Percentiles rank a stretch among this genome's conserved stretches.
phyloP scores from a whole-genome alignment of 2,329 filamentous ascomycete genomes.

The Colletotrichum magnum region DNA sequence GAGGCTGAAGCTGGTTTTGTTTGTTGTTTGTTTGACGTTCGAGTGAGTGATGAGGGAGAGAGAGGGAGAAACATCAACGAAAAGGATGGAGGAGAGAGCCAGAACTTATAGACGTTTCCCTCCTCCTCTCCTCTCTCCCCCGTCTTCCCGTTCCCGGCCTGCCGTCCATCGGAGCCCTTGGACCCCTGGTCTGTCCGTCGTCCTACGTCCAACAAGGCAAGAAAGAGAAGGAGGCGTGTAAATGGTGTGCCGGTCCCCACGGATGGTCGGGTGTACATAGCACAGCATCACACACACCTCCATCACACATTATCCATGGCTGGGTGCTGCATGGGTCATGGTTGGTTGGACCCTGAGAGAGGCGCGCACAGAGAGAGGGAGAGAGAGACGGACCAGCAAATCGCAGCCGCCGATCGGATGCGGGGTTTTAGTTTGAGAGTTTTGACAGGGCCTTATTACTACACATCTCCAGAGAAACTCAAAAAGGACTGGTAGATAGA shows the following conservation, averaged over 20 bases:
- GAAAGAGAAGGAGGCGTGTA: too few relatives aligned
- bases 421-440: conserved; percentile 31
- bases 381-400: conserved; percentile 24
- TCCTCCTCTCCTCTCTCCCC: conserved; percentile 16
- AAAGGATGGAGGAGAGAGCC: conserved; percentile 18
- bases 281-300: too few relatives aligned
- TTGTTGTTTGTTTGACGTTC: conserved; percentile 8
- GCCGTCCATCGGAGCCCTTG: conserved; percentile 27
- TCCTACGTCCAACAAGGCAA: not conserved
- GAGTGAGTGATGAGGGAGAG: not conserved
- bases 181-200: conserved; percentile 36
- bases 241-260: not conserved
- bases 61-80: rapidly evolving
- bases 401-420: conserved; percentile 34
- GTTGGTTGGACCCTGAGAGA: conserved; percentile 38
- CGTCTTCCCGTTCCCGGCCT: not conserved
- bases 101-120: conserved; percentile 36
- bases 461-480: conserved; percentile 7
- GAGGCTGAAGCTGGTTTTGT: conserved; percentile 1
- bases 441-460: conserved; percentile 39
- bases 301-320: not conserved
- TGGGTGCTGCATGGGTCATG: conserved; percentile 27
- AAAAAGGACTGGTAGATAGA: not conserved
- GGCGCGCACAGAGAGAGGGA: conserved; percentile 7
- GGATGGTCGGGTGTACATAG: conserved; percentile 12